Conservation (phyloP, 2,329 filamentous ascomycete species). For the Curvularia lunata region DNA sequence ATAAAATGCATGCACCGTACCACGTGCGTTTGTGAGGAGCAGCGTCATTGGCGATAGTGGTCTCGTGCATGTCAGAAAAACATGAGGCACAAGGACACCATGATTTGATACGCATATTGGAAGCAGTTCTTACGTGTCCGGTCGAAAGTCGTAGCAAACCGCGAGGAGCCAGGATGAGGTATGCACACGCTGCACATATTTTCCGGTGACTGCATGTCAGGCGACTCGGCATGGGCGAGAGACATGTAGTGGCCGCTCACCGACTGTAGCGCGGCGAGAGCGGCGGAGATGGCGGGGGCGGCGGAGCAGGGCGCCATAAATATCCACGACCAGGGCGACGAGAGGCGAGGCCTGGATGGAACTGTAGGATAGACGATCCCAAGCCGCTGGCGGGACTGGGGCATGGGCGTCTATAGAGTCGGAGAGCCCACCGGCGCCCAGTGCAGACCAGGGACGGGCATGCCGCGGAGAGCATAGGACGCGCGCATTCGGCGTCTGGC, state of each 20-base stretch:
- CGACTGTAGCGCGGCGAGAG: neutral
- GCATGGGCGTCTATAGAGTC: neutral
- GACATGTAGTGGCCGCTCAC: neutral
- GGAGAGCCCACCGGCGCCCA: neutral
- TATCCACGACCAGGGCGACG: neutral
- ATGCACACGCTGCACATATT: neutral
- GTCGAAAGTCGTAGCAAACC: neutral
- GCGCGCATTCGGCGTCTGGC: neutral
- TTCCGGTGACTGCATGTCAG: neutral
- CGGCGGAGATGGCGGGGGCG: neutral
- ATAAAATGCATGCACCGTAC: too few relatives aligned
- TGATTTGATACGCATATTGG: neutral
- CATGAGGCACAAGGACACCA: neutral
- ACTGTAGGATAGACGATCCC: neutral
- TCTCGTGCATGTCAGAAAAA: neutral
- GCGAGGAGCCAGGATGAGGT: neutral
- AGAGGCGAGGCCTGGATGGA: conserved; percentile 1
- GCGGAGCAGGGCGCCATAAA: neutral
- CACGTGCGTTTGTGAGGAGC: too few relatives aligned
- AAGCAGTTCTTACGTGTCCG: neutral
- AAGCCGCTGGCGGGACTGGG: conserved; percentile 2
- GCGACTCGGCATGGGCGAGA: neutral
- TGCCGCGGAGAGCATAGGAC: conserved; percentile 2
- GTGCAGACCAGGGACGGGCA: neutral
- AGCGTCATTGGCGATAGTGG: too few relatives aligned